phyloP scores from a whole-genome alignment of 495 filamentous ascomycete species.

The Talaromyces nanjingensis region DNA sequence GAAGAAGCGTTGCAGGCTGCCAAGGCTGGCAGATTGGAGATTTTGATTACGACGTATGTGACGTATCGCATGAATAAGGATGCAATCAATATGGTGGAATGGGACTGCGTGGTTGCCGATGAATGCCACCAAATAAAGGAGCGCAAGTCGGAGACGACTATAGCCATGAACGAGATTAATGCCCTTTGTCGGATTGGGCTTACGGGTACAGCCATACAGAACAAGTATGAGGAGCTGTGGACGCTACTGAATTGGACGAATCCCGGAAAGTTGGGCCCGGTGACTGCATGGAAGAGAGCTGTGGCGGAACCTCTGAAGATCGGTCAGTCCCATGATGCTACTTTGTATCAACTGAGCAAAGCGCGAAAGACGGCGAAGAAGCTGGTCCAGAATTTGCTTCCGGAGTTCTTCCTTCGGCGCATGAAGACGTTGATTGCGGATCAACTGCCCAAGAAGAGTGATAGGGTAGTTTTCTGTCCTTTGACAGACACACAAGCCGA shows the following conservation, averaged over 20 bases:
- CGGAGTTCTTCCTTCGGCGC: slow-evolving; percentile 83
- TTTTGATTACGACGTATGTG: slow-evolving; percentile 88
- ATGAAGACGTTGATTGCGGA: slow-evolving; percentile 91
- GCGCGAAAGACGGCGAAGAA: slow-evolving; percentile 79
- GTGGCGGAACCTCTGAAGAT: slow-evolving; percentile 75
- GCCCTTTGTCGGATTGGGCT: slow-evolving; percentile 88
- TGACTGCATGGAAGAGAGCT: slow-evolving; percentile 66
- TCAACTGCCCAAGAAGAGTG: slow-evolving; percentile 93
- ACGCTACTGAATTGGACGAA: slow-evolving; percentile 96
- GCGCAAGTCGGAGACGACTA: slow-evolving; percentile 64
- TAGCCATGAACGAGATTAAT: slow-evolving; percentile 87
- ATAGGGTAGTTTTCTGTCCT: slow-evolving; percentile 92
- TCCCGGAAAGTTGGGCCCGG: slow-evolving; percentile 75
- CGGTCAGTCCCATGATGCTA: slow-evolving; percentile 93
- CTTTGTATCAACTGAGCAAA: slow-evolving; percentile 68
- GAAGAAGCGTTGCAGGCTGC: slow-evolving; percentile 69
- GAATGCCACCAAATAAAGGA: slow-evolving; percentile 95
- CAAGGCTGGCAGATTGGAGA: slow-evolving; percentile 66
- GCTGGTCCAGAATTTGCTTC: slow-evolving; percentile 81
- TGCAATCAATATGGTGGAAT: slow-evolving; percentile 75
- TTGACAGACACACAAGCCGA: slow-evolving; percentile 75
- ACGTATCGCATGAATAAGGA: slow-evolving; percentile 76
- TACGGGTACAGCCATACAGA: slow-evolving; percentile 95
- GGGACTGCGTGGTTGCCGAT: slow-evolving; percentile 97
- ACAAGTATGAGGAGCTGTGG: slow-evolving; percentile 97